phyloP scores from a whole-genome alignment of 805 yeast species.

The Candida patagonica region DNA sequence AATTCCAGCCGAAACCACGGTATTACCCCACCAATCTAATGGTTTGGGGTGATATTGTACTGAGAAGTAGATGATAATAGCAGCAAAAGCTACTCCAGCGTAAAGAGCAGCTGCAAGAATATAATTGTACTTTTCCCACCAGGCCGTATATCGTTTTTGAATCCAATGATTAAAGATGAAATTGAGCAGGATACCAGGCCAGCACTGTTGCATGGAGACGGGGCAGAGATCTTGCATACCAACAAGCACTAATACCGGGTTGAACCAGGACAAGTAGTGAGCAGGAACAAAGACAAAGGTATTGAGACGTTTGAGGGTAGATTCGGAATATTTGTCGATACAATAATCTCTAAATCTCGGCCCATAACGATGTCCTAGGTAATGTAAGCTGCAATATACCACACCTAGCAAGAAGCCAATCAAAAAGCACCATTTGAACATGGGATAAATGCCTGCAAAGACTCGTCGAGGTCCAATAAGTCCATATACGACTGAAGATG shows the following conservation, averaged over 20 bases:
- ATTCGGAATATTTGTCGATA: too few species aligned
- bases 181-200: conserved; percentile 35
- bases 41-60: conserved; percentile 30
- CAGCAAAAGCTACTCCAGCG: conserved; percentile 43
- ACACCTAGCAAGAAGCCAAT: conserved; percentile 31
- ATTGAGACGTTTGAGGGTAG: too few species aligned
- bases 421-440: conserved; percentile 50
- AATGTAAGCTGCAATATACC: not conserved
- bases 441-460: conserved; percentile 45
- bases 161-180: conserved; percentile 37
- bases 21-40: conserved; percentile 44
- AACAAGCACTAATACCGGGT: conserved; percentile 38
- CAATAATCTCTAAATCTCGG: too few species aligned
- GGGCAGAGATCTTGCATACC: conserved; percentile 37
- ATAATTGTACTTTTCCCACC: conserved; percentile 46
- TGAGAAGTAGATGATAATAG: conserved; percentile 36
- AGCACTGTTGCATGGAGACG: conserved; percentile 35
- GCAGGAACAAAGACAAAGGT: conserved; percentile 3
- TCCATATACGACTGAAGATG: conserved; percentile 38
- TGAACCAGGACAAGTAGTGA: conserved; percentile 12
- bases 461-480: conserved; percentile 41
- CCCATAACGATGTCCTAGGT: not conserved
- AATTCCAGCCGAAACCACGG: conserved; percentile 11
- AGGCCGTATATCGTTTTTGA: conserved; percentile 33
- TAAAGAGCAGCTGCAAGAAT: not conserved